A percentile compares a stretch with the other conserved stretches of the same genome.
Conservation (phyloP, 1,284 basidiomycete genomes). For the Apiotrichum brassicae region DNA sequence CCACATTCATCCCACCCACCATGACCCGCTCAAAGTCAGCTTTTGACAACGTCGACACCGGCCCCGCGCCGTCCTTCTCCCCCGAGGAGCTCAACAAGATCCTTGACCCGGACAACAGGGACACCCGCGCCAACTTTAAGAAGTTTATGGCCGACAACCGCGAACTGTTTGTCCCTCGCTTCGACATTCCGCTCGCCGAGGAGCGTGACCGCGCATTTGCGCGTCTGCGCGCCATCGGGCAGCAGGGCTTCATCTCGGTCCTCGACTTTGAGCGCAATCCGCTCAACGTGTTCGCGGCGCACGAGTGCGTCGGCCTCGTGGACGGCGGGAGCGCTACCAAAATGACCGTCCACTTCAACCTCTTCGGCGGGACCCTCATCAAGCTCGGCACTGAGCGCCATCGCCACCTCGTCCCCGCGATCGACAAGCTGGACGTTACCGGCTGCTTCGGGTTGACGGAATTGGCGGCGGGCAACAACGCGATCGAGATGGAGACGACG, state of each 20-base stretch:
- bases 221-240: constrained; percentile 4
- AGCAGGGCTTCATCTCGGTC: constrained; percentile 5
- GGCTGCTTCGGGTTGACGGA: constrained; percentile 14
- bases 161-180: constrained; percentile 12
- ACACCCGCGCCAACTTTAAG: constrained; percentile 8
- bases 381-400: constrained; percentile 17
- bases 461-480: constrained; percentile 8
- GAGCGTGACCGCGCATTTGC: constrained; percentile 11
- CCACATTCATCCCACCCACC: no score
- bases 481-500: constrained; percentile 16
- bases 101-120: constrained; percentile 15
- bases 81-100: constrained; percentile 9
- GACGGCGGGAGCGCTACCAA: constrained; percentile 8
- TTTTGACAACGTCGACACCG: constrained; percentile 5
- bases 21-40: constrained; percentile 8
- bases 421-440: constrained; percentile 5
- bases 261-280: constrained; percentile 17
- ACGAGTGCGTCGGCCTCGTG: constrained; percentile 12
- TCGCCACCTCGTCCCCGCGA: constrained; percentile 5
- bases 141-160: constrained; percentile 5
- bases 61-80: constrained; percentile 4
- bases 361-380: constrained; percentile 13
- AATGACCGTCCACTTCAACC: constrained; percentile 16
- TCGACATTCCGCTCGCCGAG: constrained; percentile 13
- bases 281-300: constrained; percentile 14